These are phyloP conservation scores for Fusarium sp. DNA, from an alignment of 2,329 filamentous ascomycete species.

Conservation along the genomic window DNA sequence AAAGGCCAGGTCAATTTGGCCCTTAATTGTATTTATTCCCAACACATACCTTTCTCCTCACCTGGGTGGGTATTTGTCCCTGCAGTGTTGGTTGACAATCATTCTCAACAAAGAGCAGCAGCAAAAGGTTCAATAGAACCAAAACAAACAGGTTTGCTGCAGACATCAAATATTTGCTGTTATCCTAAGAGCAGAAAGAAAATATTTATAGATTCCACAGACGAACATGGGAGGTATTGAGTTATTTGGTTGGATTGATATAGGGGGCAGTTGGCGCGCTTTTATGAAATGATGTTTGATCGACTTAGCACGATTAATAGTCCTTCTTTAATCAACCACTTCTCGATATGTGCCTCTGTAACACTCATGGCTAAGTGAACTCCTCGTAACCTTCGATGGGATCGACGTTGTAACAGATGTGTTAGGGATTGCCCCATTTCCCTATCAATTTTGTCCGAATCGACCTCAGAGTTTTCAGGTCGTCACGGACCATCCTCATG, in stretches of 20 bases:
- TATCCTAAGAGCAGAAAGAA: not conserved
- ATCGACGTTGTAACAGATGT: not conserved
- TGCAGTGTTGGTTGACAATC: not conserved
- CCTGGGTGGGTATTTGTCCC: not conserved
- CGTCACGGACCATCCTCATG: not conserved
- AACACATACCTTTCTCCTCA: not conserved
- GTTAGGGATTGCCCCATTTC: not conserved
- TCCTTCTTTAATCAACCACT: conserved; percentile 12
- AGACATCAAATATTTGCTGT: conserved; percentile 6
- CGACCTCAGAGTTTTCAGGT: not conserved
- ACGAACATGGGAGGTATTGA: not conserved
- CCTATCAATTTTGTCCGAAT: not conserved
- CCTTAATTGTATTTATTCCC: conserved; percentile 13
- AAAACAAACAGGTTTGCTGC: not conserved
- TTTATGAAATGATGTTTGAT: conserved; percentile 23
- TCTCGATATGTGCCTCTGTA: not conserved
- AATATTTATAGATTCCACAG: conserved; percentile 17
- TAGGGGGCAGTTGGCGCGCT: conserved; percentile 1
- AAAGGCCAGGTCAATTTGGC: not conserved
- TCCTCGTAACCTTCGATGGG: not conserved
- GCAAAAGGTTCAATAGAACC: not conserved
- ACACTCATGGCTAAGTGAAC: not conserved
- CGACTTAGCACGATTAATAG: conserved; percentile 5
- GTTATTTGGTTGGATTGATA: not conserved
- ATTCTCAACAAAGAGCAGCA: not conserved